phyloP scores from a whole-genome alignment of 306 rosid genomes.

The Citrullus colocynthis region DNA sequence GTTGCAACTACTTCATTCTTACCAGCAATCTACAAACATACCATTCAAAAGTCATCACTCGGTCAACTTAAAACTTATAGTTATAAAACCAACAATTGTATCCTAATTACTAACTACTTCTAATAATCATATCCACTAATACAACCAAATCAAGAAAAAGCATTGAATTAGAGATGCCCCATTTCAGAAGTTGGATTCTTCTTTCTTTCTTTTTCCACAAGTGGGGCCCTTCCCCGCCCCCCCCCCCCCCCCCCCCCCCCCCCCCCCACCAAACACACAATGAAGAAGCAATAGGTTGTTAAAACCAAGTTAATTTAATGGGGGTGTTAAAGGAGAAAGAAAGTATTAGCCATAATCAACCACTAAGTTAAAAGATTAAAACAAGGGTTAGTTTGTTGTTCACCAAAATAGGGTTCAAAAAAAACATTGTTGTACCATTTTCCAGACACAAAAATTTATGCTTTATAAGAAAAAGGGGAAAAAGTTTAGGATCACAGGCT shows the following conservation, averaged over 20 bases:
- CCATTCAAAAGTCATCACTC: not conserved
- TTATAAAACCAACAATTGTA: not conserved
- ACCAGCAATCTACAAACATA: conserved; percentile 27
- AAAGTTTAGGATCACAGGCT: conserved; percentile 19
- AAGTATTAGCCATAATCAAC: not conserved
- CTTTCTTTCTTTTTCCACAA: not conserved
- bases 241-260: not conserved
- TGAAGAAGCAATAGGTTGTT: not conserved
- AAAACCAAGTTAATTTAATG: not conserved
- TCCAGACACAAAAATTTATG: not conserved
- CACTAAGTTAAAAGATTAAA: not conserved
- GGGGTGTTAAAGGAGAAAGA: not conserved
- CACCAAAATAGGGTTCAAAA: not conserved
- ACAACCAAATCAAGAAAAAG: not conserved
- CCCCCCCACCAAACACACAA: not conserved
- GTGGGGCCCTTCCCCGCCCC: not conserved
- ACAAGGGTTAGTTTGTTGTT: not conserved
- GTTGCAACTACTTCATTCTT: conserved; percentile 17
- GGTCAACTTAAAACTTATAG: not conserved
- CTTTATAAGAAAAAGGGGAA: not conserved
- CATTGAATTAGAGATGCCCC: not conserved
- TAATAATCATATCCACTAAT: not conserved
- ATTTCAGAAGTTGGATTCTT: not conserved
- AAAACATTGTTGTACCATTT: not conserved
- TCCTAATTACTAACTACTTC: not conserved